Conservation (phyloP, 129 eudicot genomes). For the Centrapalus pauciflorus region DNA sequence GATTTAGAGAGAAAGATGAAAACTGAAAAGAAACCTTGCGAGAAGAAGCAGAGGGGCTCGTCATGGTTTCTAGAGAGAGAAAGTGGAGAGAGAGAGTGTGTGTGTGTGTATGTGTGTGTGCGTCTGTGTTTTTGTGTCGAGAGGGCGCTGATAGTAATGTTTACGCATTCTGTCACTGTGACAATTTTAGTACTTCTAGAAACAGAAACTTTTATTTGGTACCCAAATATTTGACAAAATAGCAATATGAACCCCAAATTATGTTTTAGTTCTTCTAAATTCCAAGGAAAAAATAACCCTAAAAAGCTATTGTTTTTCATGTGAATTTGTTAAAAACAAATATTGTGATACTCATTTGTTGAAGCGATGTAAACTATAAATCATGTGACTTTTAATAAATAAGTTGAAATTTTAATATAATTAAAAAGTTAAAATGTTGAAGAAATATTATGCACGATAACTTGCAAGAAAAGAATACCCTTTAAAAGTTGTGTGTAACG, state of each 20-base stretch:
- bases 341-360: no score
- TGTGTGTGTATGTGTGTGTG: not conserved
- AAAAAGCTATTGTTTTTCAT: no score
- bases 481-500: no score
- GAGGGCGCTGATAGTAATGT: slow-evolving; percentile 7
- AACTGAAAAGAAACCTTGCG: slow-evolving; percentile 62
- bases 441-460: no score
- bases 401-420: no score
- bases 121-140: slow-evolving; percentile 16
- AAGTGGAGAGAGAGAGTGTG: not conserved
- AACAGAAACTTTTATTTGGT: not conserved
- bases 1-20: not conserved
- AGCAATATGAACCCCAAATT: not conserved
- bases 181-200: not conserved
- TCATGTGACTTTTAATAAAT: no score
- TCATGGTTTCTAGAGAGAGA: slow-evolving; percentile 44
- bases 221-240: not conserved
- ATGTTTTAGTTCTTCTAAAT: not conserved
- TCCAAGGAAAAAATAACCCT: no score
- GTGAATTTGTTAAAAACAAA: no score
- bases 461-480: no score
- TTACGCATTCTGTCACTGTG: not conserved
- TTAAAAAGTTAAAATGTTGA: no score
- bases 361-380: no score
- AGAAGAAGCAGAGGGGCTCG: slow-evolving; percentile 61